Evolutionary conservation across 208 protist genomes (phyloP), one percentile per base, ranked within the genome.

Genomic region (Herpetomonas samuelpessoai): DNA sequence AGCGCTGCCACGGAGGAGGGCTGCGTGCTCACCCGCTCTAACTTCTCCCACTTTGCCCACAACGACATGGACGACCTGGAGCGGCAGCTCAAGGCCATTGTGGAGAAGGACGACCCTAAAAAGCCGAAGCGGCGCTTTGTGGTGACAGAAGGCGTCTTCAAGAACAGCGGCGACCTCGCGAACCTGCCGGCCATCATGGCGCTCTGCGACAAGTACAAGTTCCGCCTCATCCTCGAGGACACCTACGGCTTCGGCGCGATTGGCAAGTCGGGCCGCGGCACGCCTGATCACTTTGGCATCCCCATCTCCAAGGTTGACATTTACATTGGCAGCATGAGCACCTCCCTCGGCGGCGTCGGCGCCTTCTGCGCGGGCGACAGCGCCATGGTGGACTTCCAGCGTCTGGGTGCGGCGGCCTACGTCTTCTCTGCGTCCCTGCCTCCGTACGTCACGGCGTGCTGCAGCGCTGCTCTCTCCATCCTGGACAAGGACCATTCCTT

Each of bases 371-470:
- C 86, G 38, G 97, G 97, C 28, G 65, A 55, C 12, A 64, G 72
- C 7, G 59, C 68, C 26, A 86, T 99, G 41, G 78, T 98, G 18
- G 92, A 98, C 31, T 96, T 97, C 65, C 97, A 99, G 86, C 83
- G 96, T 26, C 76, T 99, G 25, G 65, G 75, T 55, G 87, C 85
- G 18, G 66, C 82, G 0, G 98, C 96, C 28, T 99, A 99, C 80
- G 86, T 97, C 41, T 99, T 99, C 77, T 98, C 95, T 16, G 98
- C 98, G 6, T 98, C 98, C 4, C 68, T 98, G 9, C 98, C 98
- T 12, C 92, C 97, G 10, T 98, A 98, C 68, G 55, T 98, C 4
- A 95, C 93, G 2, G 73, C 83, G 1, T 83, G 90, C 12, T 88
- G 91, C 16, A 82, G 80, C 10, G 70, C 68, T 35, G 86, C 81